These are phyloP conservation scores for Pythium chondricola DNA, from an alignment of 352 stramenopile species.

Conservation along the genomic window DNA sequence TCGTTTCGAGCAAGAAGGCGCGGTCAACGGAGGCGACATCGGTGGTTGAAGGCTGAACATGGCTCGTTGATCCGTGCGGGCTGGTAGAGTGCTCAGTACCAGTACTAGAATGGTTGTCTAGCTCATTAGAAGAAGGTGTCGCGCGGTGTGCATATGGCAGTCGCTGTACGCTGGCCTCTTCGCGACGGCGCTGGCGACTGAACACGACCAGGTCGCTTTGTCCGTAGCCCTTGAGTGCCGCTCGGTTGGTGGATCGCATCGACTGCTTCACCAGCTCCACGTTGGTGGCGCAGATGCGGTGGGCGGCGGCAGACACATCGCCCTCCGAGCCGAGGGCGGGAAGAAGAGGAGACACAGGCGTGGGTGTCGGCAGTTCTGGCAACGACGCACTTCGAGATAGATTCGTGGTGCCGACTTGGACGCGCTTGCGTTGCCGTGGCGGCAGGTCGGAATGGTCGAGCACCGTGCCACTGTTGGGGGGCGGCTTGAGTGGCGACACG, in stretches of 20 bases:
- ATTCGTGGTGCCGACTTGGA: conserved; percentile 78
- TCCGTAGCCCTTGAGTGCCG: too few species aligned
- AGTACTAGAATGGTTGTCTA: not conserved
- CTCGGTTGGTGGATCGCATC: conserved; percentile 5
- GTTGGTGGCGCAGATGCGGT: conserved; percentile 38
- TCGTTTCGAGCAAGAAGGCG: conserved; percentile 27
- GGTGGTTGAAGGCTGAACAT: not conserved
- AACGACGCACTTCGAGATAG: conserved; percentile 28
- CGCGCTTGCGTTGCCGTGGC: conserved; percentile 44
- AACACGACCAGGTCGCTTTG: too few species aligned
- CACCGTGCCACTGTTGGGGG: conserved; percentile 9
- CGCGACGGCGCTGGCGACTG: conserved; percentile 8
- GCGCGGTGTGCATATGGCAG: too few species aligned
- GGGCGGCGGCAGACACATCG: conserved; percentile 19
- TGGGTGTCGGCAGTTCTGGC: conserved; percentile 2
- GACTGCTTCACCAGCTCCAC: conserved; percentile 35
- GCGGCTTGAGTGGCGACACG: conserved; percentile 4
- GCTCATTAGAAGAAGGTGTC: not conserved
- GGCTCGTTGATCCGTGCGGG: not conserved
- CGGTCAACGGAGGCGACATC: not conserved
- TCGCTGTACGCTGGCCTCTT: not conserved
- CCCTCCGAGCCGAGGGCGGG: too few species aligned
- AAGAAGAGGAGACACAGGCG: too few species aligned
- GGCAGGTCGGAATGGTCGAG: conserved; percentile 45
- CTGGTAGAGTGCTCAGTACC: too few species aligned